These are phyloP conservation scores for Tylopilus balloui DNA, from an alignment of 768 basidiomycete species.

Conservation along the genomic window DNA sequence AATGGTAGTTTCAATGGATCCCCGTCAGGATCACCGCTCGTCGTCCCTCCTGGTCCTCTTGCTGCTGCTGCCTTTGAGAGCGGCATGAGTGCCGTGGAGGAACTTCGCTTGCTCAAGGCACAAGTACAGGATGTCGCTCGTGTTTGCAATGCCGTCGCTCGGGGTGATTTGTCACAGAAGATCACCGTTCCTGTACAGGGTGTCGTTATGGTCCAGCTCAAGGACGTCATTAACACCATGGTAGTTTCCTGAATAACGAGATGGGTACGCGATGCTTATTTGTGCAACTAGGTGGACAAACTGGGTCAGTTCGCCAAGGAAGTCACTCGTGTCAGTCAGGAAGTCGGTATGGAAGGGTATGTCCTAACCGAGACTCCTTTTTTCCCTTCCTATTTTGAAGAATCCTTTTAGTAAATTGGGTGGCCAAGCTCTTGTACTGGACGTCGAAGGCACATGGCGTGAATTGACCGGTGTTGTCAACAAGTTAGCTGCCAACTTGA, in stretches of 20 bases:
- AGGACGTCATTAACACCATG: constrained; percentile 74
- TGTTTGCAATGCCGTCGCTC: constrained; percentile 76
- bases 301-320: constrained; percentile 88
- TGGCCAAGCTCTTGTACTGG: constrained; percentile 79
- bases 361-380: constrained; percentile 13
- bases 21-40: constrained; percentile 36
- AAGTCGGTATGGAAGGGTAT: constrained; percentile 79
- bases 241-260: constrained; percentile 24
- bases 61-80: constrained; percentile 53
- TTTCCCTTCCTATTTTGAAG: constrained; percentile 9
- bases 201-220: constrained; percentile 75
- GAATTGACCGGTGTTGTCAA: constrained; percentile 82
- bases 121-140: constrained; percentile 81
- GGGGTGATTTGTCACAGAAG: constrained; percentile 72
- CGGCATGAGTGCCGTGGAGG: constrained; percentile 68
- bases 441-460: constrained; percentile 89
- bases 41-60: constrained; percentile 53
- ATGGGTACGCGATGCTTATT: constrained; percentile 11
- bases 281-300: constrained; percentile 48
- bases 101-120: constrained; percentile 73
- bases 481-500: constrained; percentile 75
- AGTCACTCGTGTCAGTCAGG: constrained; percentile 79
- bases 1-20: constrained; percentile 23
- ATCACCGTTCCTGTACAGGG: constrained; percentile 77
- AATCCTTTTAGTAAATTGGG: constrained; percentile 59